A percentile compares a stretch with the other conserved stretches of the same genome.
Conservation (phyloP, 495 filamentous ascomycete species). For the Tuber calosporum region DNA sequence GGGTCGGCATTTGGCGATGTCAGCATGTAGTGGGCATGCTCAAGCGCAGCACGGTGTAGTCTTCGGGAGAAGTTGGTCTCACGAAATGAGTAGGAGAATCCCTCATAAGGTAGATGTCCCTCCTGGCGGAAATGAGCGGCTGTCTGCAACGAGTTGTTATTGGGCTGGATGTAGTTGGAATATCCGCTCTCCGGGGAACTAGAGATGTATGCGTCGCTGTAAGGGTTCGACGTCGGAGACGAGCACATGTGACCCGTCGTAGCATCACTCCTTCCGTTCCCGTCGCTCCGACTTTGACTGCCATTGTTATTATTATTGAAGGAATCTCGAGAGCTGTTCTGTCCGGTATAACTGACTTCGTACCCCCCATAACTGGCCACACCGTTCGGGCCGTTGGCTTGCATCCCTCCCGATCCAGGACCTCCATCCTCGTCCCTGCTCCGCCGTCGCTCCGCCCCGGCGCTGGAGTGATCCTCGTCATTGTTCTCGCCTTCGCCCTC, state of each 20-base stretch:
- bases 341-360: slow-evolving; percentile 38
- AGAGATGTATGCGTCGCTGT: slow-evolving; percentile 35
- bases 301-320: slow-evolving; percentile 35
- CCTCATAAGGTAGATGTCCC: slow-evolving; percentile 44
- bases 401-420: slow-evolving; percentile 35
- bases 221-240: slow-evolving; percentile 44
- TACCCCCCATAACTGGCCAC: slow-evolving; percentile 37
- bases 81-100: slow-evolving; percentile 49
- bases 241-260: slow-evolving; percentile 42
- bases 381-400: slow-evolving; percentile 15
- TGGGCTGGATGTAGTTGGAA: slow-evolving; percentile 6
- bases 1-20: slow-evolving; percentile 50
- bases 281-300: slow-evolving; percentile 30
- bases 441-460: slow-evolving; percentile 30
- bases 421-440: slow-evolving; percentile 35
- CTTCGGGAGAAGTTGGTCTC: slow-evolving; percentile 66
- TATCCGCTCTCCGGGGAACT: slow-evolving; percentile 33
- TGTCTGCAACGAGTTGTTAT: slow-evolving; percentile 11
- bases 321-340: slow-evolving; percentile 32
- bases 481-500: slow-evolving; percentile 40
- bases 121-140: slow-evolving; percentile 32
- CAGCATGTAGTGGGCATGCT: slow-evolving; percentile 58
- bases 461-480: slow-evolving; percentile 34
- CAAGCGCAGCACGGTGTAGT: slow-evolving; percentile 59
- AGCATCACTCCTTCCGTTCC: slow-evolving; percentile 36